Conservation (phyloP, 305 asterid genomes). For the Fraxinus albicans region DNA sequence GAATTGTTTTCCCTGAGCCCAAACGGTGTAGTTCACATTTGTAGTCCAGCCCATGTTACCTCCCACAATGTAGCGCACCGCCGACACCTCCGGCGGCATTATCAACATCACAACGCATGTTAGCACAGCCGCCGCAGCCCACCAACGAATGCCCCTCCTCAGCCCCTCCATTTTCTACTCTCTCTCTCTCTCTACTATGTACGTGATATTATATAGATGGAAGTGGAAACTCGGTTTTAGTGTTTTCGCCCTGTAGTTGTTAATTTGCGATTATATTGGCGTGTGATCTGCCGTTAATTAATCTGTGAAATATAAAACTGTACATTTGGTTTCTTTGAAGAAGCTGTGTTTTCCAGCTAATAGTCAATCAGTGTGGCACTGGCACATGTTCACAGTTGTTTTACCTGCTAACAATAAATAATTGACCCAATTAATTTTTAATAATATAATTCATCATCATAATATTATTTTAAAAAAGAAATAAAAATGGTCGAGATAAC, state of each 20-base stretch:
- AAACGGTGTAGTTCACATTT: constrained; percentile 58
- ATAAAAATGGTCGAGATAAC: too few relatives aligned
- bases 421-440: too few relatives aligned
- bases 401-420: not conserved
- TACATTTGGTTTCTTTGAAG: not conserved
- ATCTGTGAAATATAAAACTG: not conserved
- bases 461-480: too few relatives aligned
- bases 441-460: not conserved
- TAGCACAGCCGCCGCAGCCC: constrained; percentile 40
- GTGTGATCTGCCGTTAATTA: not conserved
- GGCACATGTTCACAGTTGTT: not conserved
- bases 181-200: not conserved
- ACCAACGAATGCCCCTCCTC: constrained; percentile 24
- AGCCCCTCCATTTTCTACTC: constrained; percentile 23
- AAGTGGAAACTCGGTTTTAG: not conserved
- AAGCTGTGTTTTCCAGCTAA: not conserved
- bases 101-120: constrained; percentile 42
- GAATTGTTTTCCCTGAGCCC: constrained; percentile 59
- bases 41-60: constrained; percentile 49
- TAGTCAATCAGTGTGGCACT: not conserved
- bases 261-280: not conserved
- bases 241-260: not conserved
- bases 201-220: not conserved
- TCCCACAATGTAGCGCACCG: constrained; percentile 59
- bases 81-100: constrained; percentile 58